Evolutionary conservation across 257 asterid genomes (phyloP).

Genomic region (Nicotiana sylvestris): DNA sequence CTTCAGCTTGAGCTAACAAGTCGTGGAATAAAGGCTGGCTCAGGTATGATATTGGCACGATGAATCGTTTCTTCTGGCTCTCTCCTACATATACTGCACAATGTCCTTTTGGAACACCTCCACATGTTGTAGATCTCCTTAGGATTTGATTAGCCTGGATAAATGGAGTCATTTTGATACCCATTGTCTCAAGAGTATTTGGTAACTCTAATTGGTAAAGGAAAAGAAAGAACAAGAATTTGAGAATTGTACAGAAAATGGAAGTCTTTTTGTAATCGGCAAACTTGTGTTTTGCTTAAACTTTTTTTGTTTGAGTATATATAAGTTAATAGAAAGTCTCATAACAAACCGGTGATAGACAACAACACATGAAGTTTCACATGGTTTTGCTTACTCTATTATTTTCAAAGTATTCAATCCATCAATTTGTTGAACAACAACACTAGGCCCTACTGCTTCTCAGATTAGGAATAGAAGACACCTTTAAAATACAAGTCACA

Average conservation of each 20-base stretch:
- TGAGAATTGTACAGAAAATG: neutral
- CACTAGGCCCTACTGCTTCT: neutral
- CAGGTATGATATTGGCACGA: neutral
- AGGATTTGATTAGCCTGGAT: neutral
- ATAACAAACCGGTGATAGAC: no score
- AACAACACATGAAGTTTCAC: no score
- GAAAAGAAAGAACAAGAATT: neutral
- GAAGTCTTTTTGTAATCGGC: no score
- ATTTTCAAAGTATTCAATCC: no score
- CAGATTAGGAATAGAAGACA: neutral
- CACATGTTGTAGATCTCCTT: neutral
- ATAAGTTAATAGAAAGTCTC: no score
- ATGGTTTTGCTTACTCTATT: no score
- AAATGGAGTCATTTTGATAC: conserved; percentile 9
- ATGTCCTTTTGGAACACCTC: conserved; percentile 3
- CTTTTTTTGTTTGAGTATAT: no score
- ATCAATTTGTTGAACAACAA: no score
- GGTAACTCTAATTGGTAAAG: neutral
- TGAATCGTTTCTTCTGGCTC: neutral
- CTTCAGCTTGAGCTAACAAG: no score
- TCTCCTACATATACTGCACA: neutral
- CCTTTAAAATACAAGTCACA: no score
- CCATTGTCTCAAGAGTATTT: neutral
- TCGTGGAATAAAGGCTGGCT: neutral
- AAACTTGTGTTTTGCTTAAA: no score